Evolutionary conservation across 2,329 filamentous ascomycete species (phyloP).

Genomic region (Xylaria digitata): DNA sequence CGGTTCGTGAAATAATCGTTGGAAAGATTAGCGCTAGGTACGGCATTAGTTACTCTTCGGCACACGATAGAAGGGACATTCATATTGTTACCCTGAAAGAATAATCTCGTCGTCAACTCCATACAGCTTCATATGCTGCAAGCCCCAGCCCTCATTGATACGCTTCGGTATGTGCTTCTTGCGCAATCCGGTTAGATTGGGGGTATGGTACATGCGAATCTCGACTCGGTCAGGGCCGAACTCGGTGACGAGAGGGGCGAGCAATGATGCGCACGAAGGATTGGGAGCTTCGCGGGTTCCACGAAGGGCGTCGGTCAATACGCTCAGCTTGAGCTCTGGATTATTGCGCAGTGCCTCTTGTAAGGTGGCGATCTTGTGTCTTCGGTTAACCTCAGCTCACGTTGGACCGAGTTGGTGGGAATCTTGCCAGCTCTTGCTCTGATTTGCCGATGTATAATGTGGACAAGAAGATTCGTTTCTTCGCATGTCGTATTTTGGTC

Average conservation of each 20-base stretch:
- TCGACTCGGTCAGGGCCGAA: constrained; percentile 88
- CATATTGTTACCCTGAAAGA: constrained; percentile 76
- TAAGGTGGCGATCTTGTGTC: constrained; percentile 75
- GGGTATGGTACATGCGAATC: constrained; percentile 97
- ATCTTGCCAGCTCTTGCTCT: constrained; percentile 81
- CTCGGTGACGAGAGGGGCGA: constrained; percentile 84
- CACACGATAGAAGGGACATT: not conserved
- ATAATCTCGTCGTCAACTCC: constrained; percentile 96
- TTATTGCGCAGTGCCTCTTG: constrained; percentile 79
- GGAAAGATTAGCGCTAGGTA: constrained; percentile 79
- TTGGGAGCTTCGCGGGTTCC: constrained; percentile 91
- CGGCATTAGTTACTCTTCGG: constrained; percentile 36
- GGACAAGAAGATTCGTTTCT: constrained; percentile 87
- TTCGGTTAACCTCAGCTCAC: constrained; percentile 34
- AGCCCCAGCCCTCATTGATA: constrained; percentile 97
- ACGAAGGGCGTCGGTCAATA: constrained; percentile 89
- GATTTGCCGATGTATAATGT: constrained; percentile 96
- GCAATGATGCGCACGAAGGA: constrained; percentile 86
- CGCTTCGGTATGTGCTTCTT: constrained; percentile 87
- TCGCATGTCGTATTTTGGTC: constrained; percentile 84
- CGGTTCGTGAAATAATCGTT: constrained; percentile 96
- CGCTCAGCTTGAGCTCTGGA: constrained; percentile 81
- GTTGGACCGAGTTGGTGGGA: constrained; percentile 15
- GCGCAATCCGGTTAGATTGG: constrained; percentile 87
- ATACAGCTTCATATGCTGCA: constrained; percentile 99